phyloP scores from a whole-genome alignment of 2,329 filamentous ascomycete genomes.

The Didymella segeticola region DNA sequence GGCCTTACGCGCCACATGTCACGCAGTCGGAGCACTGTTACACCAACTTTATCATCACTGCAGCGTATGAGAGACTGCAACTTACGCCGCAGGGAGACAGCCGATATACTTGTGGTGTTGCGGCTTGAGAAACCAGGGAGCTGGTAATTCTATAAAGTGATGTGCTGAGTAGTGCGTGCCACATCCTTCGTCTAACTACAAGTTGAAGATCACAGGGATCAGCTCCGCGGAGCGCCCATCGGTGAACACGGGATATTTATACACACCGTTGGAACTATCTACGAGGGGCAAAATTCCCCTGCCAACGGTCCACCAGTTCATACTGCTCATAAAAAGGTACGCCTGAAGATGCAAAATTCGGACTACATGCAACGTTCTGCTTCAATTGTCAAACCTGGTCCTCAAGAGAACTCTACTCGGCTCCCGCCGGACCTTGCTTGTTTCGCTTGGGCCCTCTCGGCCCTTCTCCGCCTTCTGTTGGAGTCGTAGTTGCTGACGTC shows the following conservation, averaged over 20 bases:
- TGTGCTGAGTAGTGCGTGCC: conserved; percentile 17
- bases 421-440: conserved; percentile 45
- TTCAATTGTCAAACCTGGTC: background rate
- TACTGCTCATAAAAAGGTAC: background rate
- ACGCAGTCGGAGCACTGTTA: conserved; percentile 5
- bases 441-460: conserved; percentile 50
- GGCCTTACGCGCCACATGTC: conserved; percentile 24
- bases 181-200: conserved; percentile 21
- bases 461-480: conserved; percentile 48
- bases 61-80: background rate
- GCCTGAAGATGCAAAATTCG: conserved; percentile 19
- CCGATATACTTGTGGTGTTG: conserved; percentile 17
- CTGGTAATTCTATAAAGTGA: conserved; percentile 3
- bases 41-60: background rate
- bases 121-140: conserved; percentile 10
- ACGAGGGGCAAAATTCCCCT: background rate
- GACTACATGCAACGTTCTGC: background rate
- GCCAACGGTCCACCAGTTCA: background rate
- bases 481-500: conserved; percentile 50
- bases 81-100: background rate
- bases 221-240: conserved; percentile 22
- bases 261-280: conserved; percentile 11
- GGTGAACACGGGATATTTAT: conserved; percentile 14
- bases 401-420: conserved; percentile 50
- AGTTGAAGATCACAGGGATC: conserved; percentile 20